Conservation (phyloP, 164 flowering plant genomes). For the Saururus chinensis region DNA sequence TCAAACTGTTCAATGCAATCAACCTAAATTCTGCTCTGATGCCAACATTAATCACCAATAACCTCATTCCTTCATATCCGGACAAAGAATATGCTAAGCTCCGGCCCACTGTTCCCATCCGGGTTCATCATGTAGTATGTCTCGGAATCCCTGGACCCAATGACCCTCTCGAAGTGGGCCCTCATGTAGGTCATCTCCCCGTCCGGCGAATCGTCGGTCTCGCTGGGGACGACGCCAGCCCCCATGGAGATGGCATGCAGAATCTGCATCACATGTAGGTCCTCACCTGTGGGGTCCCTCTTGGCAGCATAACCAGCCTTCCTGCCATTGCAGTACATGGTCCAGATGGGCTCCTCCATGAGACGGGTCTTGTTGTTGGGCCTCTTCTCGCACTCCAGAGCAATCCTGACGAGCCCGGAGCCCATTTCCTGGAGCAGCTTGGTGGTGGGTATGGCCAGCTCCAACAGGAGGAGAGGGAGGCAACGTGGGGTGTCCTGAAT, state of each 20-base stretch:
- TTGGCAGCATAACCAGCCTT: conserved; percentile 58
- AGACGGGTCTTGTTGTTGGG: conserved; percentile 26
- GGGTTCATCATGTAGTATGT: conserved; percentile 78
- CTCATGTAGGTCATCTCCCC: conserved; percentile 67
- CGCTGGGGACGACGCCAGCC: conserved; percentile 51
- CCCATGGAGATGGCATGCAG: conserved; percentile 63
- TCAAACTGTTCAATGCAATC: not conserved
- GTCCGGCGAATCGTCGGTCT: conserved; percentile 14
- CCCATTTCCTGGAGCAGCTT: conserved; percentile 68
- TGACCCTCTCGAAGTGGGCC: conserved; percentile 51
- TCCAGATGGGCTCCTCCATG: conserved; percentile 72
- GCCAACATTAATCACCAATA: not conserved
- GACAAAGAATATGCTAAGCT: conserved; percentile 71
- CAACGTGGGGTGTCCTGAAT: conserved; percentile 54
- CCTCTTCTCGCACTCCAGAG: conserved; percentile 63
- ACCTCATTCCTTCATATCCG: conserved; percentile 24
- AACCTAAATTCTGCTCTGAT: not conserved
- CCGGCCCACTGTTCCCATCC: conserved; percentile 57
- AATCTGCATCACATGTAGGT: conserved; percentile 51
- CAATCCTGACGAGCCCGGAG: conserved; percentile 57
- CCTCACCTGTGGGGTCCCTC: conserved; percentile 59
- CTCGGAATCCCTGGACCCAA: conserved; percentile 64
- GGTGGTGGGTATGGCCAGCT: conserved; percentile 57
- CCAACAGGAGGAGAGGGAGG: conserved; percentile 55
- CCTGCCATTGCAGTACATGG: conserved; percentile 61